Conservation (phyloP, 345 rosid genomes). For the Acer yangbiense region DNA sequence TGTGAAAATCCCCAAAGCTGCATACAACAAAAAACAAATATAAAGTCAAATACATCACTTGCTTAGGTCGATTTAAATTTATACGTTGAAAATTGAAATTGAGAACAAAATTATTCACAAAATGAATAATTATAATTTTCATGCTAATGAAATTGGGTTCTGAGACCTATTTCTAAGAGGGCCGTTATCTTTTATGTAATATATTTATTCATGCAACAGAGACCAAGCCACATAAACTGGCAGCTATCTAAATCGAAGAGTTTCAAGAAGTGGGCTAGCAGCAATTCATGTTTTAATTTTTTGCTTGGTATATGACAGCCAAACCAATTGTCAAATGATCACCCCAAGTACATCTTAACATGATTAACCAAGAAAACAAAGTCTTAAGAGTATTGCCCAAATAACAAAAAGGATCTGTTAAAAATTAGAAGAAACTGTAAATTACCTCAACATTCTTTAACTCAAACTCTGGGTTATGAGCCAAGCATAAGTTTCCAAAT, state of each 20-base stretch:
- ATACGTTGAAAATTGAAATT: background rate
- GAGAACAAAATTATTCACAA: background rate
- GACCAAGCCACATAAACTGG: too few relatives aligned
- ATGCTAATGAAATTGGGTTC: too few relatives aligned
- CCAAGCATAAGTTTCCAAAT: constrained; percentile 80
- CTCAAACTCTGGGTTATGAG: constrained; percentile 70
- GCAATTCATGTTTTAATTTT: background rate
- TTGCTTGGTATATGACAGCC: background rate
- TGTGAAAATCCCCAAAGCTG: constrained; percentile 94
- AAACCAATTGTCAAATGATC: too few relatives aligned
- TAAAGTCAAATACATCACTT: background rate
- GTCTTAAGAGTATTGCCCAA: background rate
- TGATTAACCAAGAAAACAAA: background rate
- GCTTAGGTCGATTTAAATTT: background rate
- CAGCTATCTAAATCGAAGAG: too few relatives aligned
- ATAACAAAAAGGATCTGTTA: background rate
- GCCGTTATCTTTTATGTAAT: too few relatives aligned
- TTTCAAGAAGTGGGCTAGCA: background rate
- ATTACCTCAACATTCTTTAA: constrained; percentile 88
- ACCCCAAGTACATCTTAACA: too few relatives aligned
- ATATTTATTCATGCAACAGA: too few relatives aligned
- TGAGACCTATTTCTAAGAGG: background rate
- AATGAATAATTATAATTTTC: too few relatives aligned
- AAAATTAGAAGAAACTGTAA: background rate
- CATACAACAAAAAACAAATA: constrained; percentile 16